Evolutionary conservation across 257 asterid genomes (phyloP).

Genomic region (Catharanthus roseus): DNA sequence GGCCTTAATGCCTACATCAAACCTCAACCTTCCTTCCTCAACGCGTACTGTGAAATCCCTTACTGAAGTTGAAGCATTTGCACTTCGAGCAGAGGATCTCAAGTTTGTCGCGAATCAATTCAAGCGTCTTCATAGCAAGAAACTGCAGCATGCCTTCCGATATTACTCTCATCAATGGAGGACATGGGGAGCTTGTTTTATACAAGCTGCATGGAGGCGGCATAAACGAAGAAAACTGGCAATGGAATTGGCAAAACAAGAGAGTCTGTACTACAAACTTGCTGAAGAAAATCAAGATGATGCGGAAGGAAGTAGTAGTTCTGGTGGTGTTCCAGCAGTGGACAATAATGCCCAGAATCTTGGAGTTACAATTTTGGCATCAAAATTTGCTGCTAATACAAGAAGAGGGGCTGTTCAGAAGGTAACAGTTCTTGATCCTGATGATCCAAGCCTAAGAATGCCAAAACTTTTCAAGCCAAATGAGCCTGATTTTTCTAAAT

Average conservation of each 20-base stretch:
- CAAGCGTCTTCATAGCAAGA: slow-evolving; percentile 75
- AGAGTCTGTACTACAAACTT: slow-evolving; percentile 35
- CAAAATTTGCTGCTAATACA: slow-evolving; percentile 59
- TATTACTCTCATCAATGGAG: slow-evolving; percentile 88
- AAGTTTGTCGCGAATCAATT: slow-evolving; percentile 70
- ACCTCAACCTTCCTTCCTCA: slow-evolving; percentile 62
- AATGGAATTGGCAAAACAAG: slow-evolving; percentile 49
- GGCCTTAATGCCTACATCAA: slow-evolving; percentile 60
- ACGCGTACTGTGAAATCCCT: slow-evolving; percentile 61
- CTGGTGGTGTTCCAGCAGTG: not conserved
- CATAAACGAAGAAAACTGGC: slow-evolving; percentile 37
- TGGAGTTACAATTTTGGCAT: slow-evolving; percentile 54
- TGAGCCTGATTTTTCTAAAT: slow-evolving; percentile 51
- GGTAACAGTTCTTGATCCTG: slow-evolving; percentile 31
- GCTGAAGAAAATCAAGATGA: slow-evolving; percentile 24
- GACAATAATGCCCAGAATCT: slow-evolving; percentile 28
- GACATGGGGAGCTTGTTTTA: slow-evolving; percentile 80
- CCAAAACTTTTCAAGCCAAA: slow-evolving; percentile 71
- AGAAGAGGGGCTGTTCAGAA: slow-evolving; percentile 37
- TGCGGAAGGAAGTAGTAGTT: not conserved
- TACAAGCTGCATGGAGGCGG: slow-evolving; percentile 67
- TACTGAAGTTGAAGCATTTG: slow-evolving; percentile 76
- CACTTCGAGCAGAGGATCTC: slow-evolving; percentile 73
- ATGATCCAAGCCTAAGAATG: slow-evolving; percentile 38
- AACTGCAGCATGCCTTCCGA: slow-evolving; percentile 71